Conservation (phyloP, 352 stramenopile species). For the Phytophthora pluvialis region DNA sequence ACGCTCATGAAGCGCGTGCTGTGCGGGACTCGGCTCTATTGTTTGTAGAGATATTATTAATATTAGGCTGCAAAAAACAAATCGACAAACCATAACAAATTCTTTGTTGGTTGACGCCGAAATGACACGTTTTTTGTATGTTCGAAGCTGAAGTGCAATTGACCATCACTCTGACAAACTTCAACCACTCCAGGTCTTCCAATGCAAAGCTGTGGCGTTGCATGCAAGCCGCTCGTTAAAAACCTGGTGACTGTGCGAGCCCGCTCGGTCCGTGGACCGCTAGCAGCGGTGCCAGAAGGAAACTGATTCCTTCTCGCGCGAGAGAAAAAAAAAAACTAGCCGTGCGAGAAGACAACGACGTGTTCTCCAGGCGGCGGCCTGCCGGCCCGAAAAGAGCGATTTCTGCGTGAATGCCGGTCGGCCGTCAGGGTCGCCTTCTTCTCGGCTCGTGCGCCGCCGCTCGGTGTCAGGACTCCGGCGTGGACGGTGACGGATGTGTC, state of each 20-base stretch:
- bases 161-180: neutral
- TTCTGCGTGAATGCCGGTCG: constrained; percentile 15
- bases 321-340: constrained; percentile 2
- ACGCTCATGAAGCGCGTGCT: constrained; percentile 64
- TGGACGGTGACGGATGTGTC: constrained; percentile 26
- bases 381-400: constrained; percentile 18
- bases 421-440: neutral
- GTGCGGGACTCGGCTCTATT: constrained; percentile 74
- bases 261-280: neutral
- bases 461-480: constrained; percentile 9
- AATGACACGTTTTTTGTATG: neutral
- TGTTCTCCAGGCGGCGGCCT: too few species aligned
- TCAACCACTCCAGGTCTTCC: neutral
- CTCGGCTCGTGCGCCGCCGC: neutral
- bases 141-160: constrained; percentile 1
- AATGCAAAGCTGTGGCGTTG: neutral
- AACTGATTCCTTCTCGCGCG: constrained; percentile 25
- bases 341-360: constrained; percentile 9
- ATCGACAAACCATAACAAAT: neutral
- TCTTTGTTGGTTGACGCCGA: neutral
- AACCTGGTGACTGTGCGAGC: neutral
- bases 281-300: too few species aligned
- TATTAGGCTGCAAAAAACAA: neutral
- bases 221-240: neutral
- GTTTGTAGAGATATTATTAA: constrained; percentile 24